These are phyloP conservation scores for Solanum chmielewskii DNA, from an alignment of 257 asterid species.

Conservation along the genomic window DNA sequence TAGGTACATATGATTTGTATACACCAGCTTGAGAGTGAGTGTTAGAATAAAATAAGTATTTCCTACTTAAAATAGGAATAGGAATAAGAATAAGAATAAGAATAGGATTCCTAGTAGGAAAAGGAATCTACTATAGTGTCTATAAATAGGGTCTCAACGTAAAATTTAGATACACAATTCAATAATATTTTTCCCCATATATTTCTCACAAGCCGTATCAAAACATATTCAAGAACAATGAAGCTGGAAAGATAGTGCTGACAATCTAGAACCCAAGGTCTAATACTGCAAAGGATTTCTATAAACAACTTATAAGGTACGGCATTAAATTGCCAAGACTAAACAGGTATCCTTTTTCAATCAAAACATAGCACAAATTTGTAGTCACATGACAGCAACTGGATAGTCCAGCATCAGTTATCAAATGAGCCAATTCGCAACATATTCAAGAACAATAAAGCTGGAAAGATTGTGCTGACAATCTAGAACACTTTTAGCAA, in stretches of 20 bases:
- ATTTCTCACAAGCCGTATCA: constrained; percentile 15
- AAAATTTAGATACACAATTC: no score
- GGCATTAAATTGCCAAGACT: background rate
- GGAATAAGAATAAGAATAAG: no score
- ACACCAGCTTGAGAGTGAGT: no score
- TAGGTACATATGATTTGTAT: no score
- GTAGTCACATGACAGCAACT: background rate
- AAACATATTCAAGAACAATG: constrained; percentile 60
- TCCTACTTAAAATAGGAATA: no score
- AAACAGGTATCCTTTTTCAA: background rate
- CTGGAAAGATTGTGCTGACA: constrained; percentile 49
- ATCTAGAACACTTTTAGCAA: constrained; percentile 47
- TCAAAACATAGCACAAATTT: background rate
- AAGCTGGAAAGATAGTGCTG: constrained; percentile 49
- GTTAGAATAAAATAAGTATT: no score
- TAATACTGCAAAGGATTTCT: background rate
- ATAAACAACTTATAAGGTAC: background rate
- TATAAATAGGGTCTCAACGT: no score
- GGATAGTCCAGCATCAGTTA: background rate
- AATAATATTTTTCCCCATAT: no score
- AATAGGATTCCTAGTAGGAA: no score
- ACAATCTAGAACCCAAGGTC: constrained; percentile 12
- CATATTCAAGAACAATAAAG: constrained; percentile 58
- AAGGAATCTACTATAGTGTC: no score
- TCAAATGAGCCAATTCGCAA: constrained; percentile 26